These are phyloP conservation scores for Apiospora rasikravindrae DNA, from an alignment of 2,329 filamentous ascomycete genomes.

Conservation along the genomic window DNA sequence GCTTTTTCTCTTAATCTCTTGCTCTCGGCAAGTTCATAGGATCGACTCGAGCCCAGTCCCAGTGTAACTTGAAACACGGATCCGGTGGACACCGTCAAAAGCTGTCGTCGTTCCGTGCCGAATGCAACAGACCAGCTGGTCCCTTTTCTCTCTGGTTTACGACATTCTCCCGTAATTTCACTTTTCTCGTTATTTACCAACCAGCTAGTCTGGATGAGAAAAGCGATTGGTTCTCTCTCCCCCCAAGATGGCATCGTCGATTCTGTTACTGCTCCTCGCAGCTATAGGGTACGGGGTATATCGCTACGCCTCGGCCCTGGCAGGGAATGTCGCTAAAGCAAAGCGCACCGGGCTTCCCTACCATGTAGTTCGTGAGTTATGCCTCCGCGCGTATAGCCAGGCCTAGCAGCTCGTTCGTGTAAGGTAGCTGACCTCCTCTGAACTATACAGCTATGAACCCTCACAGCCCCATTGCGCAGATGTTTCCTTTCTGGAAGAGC, in stretches of 20 bases:
- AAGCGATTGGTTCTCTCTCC: not conserved
- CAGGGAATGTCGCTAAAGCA: slow-evolving; percentile 53
- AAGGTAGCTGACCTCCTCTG: not conserved
- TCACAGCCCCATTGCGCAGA: slow-evolving; percentile 60
- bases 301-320: slow-evolving; percentile 41
- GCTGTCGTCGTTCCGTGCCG: not conserved
- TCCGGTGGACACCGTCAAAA: slow-evolving; percentile 2
- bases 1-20: not conserved
- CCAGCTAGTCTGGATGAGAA: not conserved
- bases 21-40: not conserved
- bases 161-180: not conserved
- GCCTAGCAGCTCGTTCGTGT: not conserved
- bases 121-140: not conserved
- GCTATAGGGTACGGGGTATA: slow-evolving; percentile 42
- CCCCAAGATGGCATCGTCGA: slow-evolving; percentile 42
- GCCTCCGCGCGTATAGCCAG: not conserved
- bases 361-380: slow-evolving; percentile 56
- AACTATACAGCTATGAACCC: slow-evolving; percentile 50
- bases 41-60: not conserved
- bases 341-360: slow-evolving; percentile 59
- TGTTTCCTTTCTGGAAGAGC: slow-evolving; percentile 59
- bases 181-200: not conserved
- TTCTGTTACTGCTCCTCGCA: slow-evolving; percentile 42
- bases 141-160: not conserved
- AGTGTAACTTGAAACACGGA: slow-evolving; percentile 17